Base-by-base conservation (phyloP, 352 stramenopile genomes). In the Pythium periplocum region DNA sequence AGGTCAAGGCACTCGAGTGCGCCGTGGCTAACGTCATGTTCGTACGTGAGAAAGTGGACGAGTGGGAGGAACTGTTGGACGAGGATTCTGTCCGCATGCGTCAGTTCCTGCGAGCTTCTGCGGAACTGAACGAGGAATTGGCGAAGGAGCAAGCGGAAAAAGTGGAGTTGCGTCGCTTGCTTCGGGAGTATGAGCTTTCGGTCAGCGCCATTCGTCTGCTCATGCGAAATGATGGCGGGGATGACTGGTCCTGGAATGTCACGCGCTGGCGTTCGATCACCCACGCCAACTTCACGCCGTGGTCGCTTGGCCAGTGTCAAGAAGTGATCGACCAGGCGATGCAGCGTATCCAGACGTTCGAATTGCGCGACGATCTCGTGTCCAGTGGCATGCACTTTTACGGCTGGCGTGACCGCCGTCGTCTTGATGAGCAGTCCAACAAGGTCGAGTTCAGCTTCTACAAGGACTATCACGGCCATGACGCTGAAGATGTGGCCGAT, bases 361-460 rank as follows among this genome's bases (percentile, higher is more conserved):
- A 30, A 1, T 41, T 35, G 3, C 8, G 32, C n/a, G 49, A 57
- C 10, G 44, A 50, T n/a, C 7, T 53, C 26, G 44, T 48, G 34
- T 42, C 48, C 10, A 62, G 45, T 9, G 48, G 56, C 4, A 11
- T 57, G 10, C 51, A 8, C 42, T 45, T 64, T 8, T 42, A 59
- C 40, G 57, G 57, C 50, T 64, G 57, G 57, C 44, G 46, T 4
- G 57, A 64, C 26, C 31, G 38, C 0, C 44, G 51, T 10, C 50
- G 57, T 6, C 38, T 59, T 3, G 57, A 64, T 39, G 31, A 26
- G 12, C 10, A n/a, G 7, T 53, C 44, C 7, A 12, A 9, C 7
- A 55, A 31, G 1, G 46, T 63, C 9, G 41, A 63, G 6, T 66
- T 66, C 33, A 33, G 44, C 11, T 44, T 66, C 30, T 11, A 44